Evolutionary conservation across 2,329 filamentous ascomycete genomes (phyloP), one percentile per base, ranked within the genome.

Genomic region (Fusarium acutatum): DNA sequence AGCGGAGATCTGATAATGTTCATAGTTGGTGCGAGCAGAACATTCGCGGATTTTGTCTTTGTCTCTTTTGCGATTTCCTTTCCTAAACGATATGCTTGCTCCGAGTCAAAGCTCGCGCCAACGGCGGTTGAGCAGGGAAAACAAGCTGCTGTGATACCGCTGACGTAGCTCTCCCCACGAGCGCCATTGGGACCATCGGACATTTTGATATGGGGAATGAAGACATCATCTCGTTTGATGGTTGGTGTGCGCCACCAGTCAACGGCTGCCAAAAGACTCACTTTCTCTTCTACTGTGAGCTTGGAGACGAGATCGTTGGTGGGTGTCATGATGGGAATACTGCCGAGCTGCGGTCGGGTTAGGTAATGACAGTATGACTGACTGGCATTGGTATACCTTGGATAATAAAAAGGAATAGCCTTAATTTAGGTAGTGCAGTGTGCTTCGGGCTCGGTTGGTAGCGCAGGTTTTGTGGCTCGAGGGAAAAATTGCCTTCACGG

Each of bases 181-280:
- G 64, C 64, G 6, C 64, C 60, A 0, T 67, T 67, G 5, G 64
- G 64, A 1, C 64, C 64, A 22, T 67, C 64, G 8, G 59, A 56
- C 22, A 28, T 64, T 5, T 67, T 67, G 17, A 67, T 65, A 4
- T 65, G 64, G 34, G 64, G 64, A n/a, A 67, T 6, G 26, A 58
- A 59, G 24, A 50, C n/a, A 34, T 58, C 17, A 5, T 65, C 50
- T 58, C 64, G 38, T 2, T 57, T 49, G 13, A 65, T 58, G 2
- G 60, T 43, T 5, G 60, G 60, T 6, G 60, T 67, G 2, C 64
- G 60, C 64, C 64, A 67, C 64, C 50, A 67, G 49, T 67, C 64
- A 4, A 58, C 43, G 5, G 60, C 64, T 22, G 64, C 37, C 0
- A 67, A 17, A 6, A 67, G 26, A 3, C 50, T 49, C 1, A 65